Evolutionary conservation across 1,284 basidiomycete genomes (phyloP).

Genomic region (Ustilago lituana): DNA sequence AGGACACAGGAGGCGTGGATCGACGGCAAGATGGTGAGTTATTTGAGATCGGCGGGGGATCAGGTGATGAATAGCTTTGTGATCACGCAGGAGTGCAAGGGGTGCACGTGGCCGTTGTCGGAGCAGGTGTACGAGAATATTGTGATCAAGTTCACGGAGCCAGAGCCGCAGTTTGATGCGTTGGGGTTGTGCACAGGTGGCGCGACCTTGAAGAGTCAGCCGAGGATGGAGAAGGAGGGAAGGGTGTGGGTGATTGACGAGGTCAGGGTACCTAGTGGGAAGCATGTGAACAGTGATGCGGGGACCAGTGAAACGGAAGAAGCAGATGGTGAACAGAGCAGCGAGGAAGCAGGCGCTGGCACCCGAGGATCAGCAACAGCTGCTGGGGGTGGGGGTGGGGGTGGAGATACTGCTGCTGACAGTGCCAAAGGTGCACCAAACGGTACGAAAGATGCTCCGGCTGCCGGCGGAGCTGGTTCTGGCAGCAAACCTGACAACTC

Average conservation of each 20-base stretch:
- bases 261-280: slow-evolving; percentile 34
- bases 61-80: slow-evolving; percentile 50
- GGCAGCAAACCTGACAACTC: too few species aligned
- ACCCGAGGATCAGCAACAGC: too few species aligned
- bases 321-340: neutral
- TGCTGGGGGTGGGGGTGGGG: too few species aligned
- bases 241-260: slow-evolving; percentile 35
- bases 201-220: slow-evolving; percentile 8
- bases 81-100: slow-evolving; percentile 47
- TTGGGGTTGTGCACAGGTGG: slow-evolving; percentile 38
- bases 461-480: too few species aligned
- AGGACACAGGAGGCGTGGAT: slow-evolving; percentile 42
- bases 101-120: slow-evolving; percentile 28
- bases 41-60: slow-evolving; percentile 28
- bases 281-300: slow-evolving; percentile 8
- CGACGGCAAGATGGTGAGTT: slow-evolving; percentile 39
- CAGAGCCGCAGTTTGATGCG: slow-evolving; percentile 24
- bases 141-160: slow-evolving; percentile 20
- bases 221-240: slow-evolving; percentile 14
- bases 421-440: too few species aligned
- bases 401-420: too few species aligned
- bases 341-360: neutral
- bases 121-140: slow-evolving; percentile 41
- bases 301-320: neutral
- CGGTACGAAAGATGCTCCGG: too few species aligned